Conservation (phyloP, 2,329 filamentous ascomycete genomes). For the Ceratocystis eucalypticola region DNA sequence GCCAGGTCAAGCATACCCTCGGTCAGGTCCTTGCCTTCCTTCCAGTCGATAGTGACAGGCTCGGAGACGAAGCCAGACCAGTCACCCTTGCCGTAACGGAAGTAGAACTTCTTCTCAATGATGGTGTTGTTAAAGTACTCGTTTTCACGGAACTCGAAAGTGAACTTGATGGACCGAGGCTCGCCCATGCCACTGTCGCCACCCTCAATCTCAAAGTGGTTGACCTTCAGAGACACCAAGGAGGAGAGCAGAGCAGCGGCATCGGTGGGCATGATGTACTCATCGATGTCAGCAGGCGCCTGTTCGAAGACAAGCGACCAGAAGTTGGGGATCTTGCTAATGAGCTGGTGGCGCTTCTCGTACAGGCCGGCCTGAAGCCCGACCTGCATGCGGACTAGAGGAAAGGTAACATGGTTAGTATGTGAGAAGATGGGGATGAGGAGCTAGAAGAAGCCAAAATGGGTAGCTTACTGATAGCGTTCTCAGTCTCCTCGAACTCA, state of each 20-base stretch:
- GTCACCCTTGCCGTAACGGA: slow-evolving; percentile 51
- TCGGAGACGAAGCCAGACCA: slow-evolving; percentile 73
- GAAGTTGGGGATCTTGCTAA: slow-evolving; percentile 70
- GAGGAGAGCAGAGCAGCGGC: slow-evolving; percentile 54
- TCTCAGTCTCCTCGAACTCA: slow-evolving; percentile 72
- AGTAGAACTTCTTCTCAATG: slow-evolving; percentile 87
- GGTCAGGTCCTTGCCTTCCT: slow-evolving; percentile 72
- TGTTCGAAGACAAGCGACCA: slow-evolving; percentile 91
- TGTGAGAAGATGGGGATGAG: neutral
- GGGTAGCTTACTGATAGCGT: slow-evolving; percentile 58
- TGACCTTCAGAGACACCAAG: slow-evolving; percentile 56
- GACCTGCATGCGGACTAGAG: slow-evolving; percentile 58
- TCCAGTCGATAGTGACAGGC: slow-evolving; percentile 80
- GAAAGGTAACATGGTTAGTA: slow-evolving; percentile 19
- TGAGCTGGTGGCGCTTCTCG: slow-evolving; percentile 56
- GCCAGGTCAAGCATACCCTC: slow-evolving; percentile 64
- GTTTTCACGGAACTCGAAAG: slow-evolving; percentile 68
- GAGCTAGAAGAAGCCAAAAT: slow-evolving; percentile 9
- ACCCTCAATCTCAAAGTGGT: slow-evolving; percentile 61
- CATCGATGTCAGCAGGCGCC: slow-evolving; percentile 71
- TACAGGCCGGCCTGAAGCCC: slow-evolving; percentile 57
- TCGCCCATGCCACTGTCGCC: slow-evolving; percentile 47
- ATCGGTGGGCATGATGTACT: slow-evolving; percentile 74
- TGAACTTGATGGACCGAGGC: slow-evolving; percentile 66
- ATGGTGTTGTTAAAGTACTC: slow-evolving; percentile 65